Evolutionary conservation across 2,329 filamentous ascomycete genomes (phyloP).

Genomic region (Plenodomus tracheiphilus): DNA sequence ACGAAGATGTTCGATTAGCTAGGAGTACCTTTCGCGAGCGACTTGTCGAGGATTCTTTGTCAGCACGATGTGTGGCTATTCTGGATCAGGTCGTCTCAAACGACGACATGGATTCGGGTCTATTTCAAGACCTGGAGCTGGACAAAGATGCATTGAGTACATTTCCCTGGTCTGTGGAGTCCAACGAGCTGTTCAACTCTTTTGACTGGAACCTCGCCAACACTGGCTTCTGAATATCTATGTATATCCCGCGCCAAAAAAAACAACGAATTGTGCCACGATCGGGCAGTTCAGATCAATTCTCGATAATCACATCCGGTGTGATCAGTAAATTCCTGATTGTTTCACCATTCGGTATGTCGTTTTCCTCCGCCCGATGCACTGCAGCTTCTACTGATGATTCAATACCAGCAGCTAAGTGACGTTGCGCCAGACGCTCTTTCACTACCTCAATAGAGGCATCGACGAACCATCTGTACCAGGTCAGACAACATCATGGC

Average conservation of each 20-base stretch:
- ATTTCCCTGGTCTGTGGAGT: conserved; percentile 31
- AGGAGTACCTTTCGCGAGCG: conserved; percentile 24
- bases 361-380: conserved; percentile 28
- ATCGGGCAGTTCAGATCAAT: conserved; percentile 7
- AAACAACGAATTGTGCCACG: neutral
- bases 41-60: conserved; percentile 26
- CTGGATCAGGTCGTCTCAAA: conserved; percentile 27
- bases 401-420: conserved; percentile 30
- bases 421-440: conserved; percentile 22
- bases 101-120: conserved; percentile 16
- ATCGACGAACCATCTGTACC: conserved; percentile 29
- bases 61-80: conserved; percentile 30
- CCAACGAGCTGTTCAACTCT: conserved; percentile 27
- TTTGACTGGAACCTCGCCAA: conserved; percentile 30
- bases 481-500: conserved; percentile 1
- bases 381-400: conserved; percentile 20
- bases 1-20: conserved; percentile 25
- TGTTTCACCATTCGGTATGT: conserved; percentile 28
- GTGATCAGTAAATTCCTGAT: conserved; percentile 24
- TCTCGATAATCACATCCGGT: conserved; percentile 22
- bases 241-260: neutral
- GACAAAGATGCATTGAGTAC: conserved; percentile 24
- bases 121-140: conserved; percentile 22
- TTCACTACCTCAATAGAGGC: conserved; percentile 19
- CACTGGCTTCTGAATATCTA: conserved; percentile 13